Percentiles rank a stretch among this genome's conserved stretches.
Conservation (phyloP, 164 flowering plant genomes). For the Saururus chinensis region DNA sequence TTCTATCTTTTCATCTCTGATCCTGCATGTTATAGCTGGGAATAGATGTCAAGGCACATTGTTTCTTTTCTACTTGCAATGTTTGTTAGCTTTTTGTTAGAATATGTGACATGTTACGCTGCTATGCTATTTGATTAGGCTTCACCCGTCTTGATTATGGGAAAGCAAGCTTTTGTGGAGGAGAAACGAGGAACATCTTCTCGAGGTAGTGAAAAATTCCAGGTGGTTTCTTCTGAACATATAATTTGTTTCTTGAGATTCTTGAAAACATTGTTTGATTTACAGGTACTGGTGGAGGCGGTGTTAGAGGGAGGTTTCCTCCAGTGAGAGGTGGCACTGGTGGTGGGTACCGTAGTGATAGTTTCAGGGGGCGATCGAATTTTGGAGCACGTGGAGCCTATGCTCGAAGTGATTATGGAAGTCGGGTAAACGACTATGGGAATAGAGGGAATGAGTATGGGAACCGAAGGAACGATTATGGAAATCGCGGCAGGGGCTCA, state of each 20-base stretch:
- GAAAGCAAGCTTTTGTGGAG: constrained; percentile 48
- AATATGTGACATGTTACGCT: not conserved
- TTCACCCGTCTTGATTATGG: constrained; percentile 45
- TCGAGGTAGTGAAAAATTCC: constrained; percentile 27
- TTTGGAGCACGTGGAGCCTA: constrained; percentile 40
- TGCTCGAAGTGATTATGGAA: constrained; percentile 51
- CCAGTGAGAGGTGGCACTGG: constrained; percentile 29
- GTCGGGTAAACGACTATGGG: constrained; percentile 40
- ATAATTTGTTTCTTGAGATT: not conserved
- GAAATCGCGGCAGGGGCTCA: constrained; percentile 36
- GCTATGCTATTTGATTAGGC: constrained; percentile 27
- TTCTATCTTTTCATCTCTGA: too few species aligned
- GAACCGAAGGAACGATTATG: constrained; percentile 38
- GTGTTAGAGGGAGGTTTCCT: constrained; percentile 26
- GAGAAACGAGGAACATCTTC: constrained; percentile 62
- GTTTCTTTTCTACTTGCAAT: not conserved
- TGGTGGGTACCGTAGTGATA: constrained; percentile 11
- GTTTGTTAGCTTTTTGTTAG: not conserved
- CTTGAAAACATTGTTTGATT: not conserved
- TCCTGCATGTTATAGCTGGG: too few species aligned
- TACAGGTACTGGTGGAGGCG: constrained; percentile 26
- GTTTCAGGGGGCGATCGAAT: constrained; percentile 32
- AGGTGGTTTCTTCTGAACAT: not conserved
- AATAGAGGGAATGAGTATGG: constrained; percentile 39
- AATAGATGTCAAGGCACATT: too few species aligned